A percentile compares a stretch with the other conserved stretches of the same genome.
Conservation (phyloP, 352 stramenopile genomes). For the Thraustotheca clavata region DNA sequence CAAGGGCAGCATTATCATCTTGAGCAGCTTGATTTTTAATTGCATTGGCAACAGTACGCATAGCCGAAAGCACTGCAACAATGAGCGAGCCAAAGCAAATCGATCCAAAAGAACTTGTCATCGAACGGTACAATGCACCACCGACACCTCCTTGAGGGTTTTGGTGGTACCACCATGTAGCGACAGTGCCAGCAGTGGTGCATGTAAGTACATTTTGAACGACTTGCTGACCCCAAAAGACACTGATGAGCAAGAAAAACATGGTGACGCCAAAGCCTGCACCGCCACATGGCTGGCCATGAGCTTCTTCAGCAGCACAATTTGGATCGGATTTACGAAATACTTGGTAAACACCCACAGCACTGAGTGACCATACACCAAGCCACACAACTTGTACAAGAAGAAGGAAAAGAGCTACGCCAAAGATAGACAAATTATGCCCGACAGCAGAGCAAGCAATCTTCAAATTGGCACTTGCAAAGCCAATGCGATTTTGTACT, state of each 20-base stretch:
- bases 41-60: slow-evolving; percentile 39
- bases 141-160: slow-evolving; percentile 43
- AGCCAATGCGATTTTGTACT: slow-evolving; percentile 71
- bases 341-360: slow-evolving; percentile 62
- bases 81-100: slow-evolving; percentile 83
- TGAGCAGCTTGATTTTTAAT: slow-evolving; percentile 57
- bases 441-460: slow-evolving; percentile 49
- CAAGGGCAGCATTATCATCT: slow-evolving; percentile 63
- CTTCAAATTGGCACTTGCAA: slow-evolving; percentile 74
- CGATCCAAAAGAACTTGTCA: slow-evolving; percentile 70
- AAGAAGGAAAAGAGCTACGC: slow-evolving; percentile 36
- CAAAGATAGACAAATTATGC: slow-evolving; percentile 52
- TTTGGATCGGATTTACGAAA: slow-evolving; percentile 55
- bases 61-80: slow-evolving; percentile 73
- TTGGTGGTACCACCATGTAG: slow-evolving; percentile 79
- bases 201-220: slow-evolving; percentile 79
- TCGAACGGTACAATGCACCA: slow-evolving; percentile 64
- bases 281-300: slow-evolving; percentile 50
- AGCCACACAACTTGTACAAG: slow-evolving; percentile 72
- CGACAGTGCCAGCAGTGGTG: slow-evolving; percentile 67
- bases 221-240: slow-evolving; percentile 82
- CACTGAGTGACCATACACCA: slow-evolving; percentile 52
- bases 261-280: slow-evolving; percentile 43
- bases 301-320: slow-evolving; percentile 39
- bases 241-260: slow-evolving; percentile 75